Evolutionary conservation across 2,329 filamentous ascomycete genomes (phyloP).

Genomic region (Trichoderma citrinoviride): DNA sequence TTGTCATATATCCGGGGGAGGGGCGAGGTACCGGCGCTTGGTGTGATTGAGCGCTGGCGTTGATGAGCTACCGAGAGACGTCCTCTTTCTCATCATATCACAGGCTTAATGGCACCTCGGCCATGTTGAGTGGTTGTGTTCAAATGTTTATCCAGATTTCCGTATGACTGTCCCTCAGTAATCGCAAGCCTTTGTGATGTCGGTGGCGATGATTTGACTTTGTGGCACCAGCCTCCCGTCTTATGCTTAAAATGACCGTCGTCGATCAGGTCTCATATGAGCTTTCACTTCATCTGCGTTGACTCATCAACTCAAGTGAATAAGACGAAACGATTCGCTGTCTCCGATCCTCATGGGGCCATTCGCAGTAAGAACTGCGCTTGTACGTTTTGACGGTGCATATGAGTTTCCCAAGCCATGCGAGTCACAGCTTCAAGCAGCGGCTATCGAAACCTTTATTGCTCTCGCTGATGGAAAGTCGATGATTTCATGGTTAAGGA

Average conservation of each 20-base stretch:
- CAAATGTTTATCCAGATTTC: too few relatives aligned
- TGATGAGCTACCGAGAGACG: neutral
- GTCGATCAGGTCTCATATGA: neutral
- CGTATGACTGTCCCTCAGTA: too few relatives aligned
- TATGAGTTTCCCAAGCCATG: neutral
- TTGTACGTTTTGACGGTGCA: too few relatives aligned
- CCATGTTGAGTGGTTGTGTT: too few relatives aligned
- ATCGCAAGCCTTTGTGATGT: neutral
- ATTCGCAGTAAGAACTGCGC: too few relatives aligned
- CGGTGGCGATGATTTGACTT: slow-evolving; percentile 12
- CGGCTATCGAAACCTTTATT: too few relatives aligned
- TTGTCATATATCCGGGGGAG: neutral
- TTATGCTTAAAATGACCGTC: slow-evolving; percentile 14
- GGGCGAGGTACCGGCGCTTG: neutral
- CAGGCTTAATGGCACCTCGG: too few relatives aligned
- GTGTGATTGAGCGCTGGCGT: neutral
- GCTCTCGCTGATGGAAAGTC: too few relatives aligned
- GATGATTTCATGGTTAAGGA: too few relatives aligned
- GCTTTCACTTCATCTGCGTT: neutral
- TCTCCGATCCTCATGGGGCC: too few relatives aligned
- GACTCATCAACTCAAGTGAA: neutral
- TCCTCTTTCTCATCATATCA: too few relatives aligned
- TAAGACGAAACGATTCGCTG: neutral
- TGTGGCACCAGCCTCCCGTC: slow-evolving; percentile 4
- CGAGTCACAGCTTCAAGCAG: too few relatives aligned